These are phyloP conservation scores for Cryptococcus sp. DNA, from an alignment of 1,284 basidiomycete species.

Conservation along the genomic window DNA sequence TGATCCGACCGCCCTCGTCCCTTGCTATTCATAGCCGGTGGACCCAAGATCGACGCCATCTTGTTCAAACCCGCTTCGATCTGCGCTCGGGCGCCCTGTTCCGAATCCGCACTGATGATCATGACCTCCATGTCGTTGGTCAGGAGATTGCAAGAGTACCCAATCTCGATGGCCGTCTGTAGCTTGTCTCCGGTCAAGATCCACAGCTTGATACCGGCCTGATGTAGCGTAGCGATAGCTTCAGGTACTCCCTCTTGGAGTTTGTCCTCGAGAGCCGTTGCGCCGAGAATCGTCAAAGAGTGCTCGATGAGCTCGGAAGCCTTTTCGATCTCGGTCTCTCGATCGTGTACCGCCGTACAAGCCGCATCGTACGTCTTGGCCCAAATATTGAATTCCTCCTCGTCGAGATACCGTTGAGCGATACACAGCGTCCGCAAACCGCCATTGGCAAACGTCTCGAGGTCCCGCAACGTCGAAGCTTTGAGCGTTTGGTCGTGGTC, in stretches of 20 bases:
- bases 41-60: constrained; percentile 70
- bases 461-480: constrained; percentile 71
- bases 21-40: constrained; percentile 35
- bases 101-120: constrained; percentile 83
- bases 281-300: constrained; percentile 75
- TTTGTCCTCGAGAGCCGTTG: constrained; percentile 95
- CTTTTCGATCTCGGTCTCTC: constrained; percentile 86
- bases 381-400: constrained; percentile 83
- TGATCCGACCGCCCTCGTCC: constrained; percentile 31
- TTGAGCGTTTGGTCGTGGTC: constrained; percentile 72
- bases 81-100: constrained; percentile 70
- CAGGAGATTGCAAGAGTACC: constrained; percentile 85
- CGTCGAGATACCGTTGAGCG: constrained; percentile 69
- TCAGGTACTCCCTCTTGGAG: constrained; percentile 95
- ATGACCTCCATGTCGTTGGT: constrained; percentile 87
- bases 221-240: constrained; percentile 84
- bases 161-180: constrained; percentile 96
- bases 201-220: constrained; percentile 96
- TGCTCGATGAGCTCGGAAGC: constrained; percentile 80
- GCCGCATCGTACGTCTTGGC: constrained; percentile 75
- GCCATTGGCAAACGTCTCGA: constrained; percentile 89
- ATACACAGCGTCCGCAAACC: constrained; percentile 90
- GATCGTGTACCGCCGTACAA: constrained; percentile 62
- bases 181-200: constrained; percentile 75
- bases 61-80: constrained; percentile 93